Evolutionary conservation across 805 yeast species (phyloP), one percentile per base, ranked within the genome.

Genomic region (Lipomyces orientalis): DNA sequence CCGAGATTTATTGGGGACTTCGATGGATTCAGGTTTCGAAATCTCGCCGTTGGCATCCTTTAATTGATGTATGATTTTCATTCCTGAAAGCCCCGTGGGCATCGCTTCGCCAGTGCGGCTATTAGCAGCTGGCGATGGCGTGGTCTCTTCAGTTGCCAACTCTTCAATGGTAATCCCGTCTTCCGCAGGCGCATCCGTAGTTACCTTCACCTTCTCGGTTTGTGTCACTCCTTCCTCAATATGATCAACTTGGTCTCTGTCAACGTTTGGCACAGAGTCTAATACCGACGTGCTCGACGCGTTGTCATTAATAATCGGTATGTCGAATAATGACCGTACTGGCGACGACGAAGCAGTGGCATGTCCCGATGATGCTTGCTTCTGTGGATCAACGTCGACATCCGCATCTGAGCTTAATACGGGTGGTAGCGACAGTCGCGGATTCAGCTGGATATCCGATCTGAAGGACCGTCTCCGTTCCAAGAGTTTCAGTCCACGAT

Each of bases 321-420:
- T 56, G n/a, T 31, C 59, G 34, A 56, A 56, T 22, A 56, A 33
- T 56, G 59, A 12, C 29, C 39, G 6, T n/a, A 34, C 61, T 22
- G 61, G 61, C 39, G 52, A 49, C n/a, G 61, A 49, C 34, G 39
- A 39, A 34, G 29, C 31, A 58, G 60, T 19, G 5, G 61, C 55
- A 25, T 25, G 55, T 52, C 55, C 55, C n/a, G 55, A 52, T 2
- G 68, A 65, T 39, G 68, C 57, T 16, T 52, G 62, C 60, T 65
- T 65, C 37, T 62, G 65, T 7, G 68, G 68, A 58, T 65, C 68
- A 19, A 61, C 68, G 16, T 65, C 60, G 29, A 22, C 19, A 7
- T 62, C 68, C 19, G 60, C 63, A 16, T 61, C 62, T 25, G 68
- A 62, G 29, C 68, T 59, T 8, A 43, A 6, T 29, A 35, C 57